Conservation (phyloP, 2,329 filamentous ascomycete species). For the Exophiala mesophila region DNA sequence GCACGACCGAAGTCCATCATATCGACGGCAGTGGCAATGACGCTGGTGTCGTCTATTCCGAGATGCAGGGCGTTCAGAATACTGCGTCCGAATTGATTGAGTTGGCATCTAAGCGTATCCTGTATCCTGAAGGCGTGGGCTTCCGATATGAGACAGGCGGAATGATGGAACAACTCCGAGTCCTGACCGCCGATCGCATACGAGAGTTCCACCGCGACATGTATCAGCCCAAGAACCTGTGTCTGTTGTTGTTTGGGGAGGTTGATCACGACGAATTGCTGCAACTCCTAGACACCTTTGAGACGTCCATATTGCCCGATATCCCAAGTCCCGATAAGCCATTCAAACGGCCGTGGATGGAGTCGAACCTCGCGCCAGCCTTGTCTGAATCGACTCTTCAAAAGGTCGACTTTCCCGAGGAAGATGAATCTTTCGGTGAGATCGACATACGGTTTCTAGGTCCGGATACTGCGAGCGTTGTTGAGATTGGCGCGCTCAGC, state of each 20-base stretch:
- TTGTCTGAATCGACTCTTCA: conserved; percentile 69
- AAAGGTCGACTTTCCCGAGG: conserved; percentile 87
- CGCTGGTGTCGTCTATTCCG: conserved; percentile 94
- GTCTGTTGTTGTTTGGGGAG: conserved; percentile 86
- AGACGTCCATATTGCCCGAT: conserved; percentile 75
- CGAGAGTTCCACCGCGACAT: conserved; percentile 92
- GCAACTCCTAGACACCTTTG: conserved; percentile 78
- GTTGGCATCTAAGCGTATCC: conserved; percentile 67
- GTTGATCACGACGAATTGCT: conserved; percentile 77
- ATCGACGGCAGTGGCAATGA: conserved; percentile 90
- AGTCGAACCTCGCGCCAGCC: conserved; percentile 71
- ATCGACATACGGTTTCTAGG: conserved; percentile 83
- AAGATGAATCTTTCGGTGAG: conserved; percentile 90
- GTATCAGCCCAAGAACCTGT: conserved; percentile 96
- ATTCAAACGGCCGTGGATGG: conserved; percentile 86
- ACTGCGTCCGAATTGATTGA: conserved; percentile 82
- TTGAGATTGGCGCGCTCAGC: conserved; percentile 67
- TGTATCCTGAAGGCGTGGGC: conserved; percentile 85
- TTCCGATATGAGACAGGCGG: conserved; percentile 98
- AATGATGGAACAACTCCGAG: conserved; percentile 85
- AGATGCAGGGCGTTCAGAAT: conserved; percentile 96
- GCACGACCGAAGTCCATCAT: conserved; percentile 94
- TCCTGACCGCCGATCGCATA: conserved; percentile 82
- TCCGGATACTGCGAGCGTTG: conserved; percentile 67
- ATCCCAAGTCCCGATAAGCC: conserved; percentile 70